Percentiles rank a stretch among this genome's conserved stretches.
phyloP scores from a whole-genome alignment of 106 monocot species.

The Acanthochlamys bracteata region DNA sequence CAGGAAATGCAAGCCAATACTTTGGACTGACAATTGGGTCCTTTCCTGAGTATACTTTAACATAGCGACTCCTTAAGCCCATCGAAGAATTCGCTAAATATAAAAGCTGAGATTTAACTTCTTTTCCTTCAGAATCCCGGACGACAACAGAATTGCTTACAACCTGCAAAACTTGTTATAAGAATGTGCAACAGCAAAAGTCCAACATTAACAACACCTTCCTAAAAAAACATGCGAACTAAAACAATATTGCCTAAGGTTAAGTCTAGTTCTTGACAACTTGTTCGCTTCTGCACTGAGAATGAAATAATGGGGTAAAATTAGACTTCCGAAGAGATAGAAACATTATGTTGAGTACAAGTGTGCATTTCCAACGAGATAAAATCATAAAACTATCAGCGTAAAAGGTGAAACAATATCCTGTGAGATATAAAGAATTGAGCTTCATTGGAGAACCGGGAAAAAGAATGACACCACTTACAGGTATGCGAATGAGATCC shows the following conservation, averaged over 20 bases:
- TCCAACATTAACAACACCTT: too few species aligned
- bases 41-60: conserved; percentile 64
- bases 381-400: too few species aligned
- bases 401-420: too few species aligned
- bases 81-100: conserved; percentile 36
- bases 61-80: conserved; percentile 38
- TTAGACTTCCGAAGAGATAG: too few species aligned
- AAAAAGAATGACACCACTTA: conserved; percentile 31
- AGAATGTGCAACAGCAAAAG: too few species aligned
- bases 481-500: conserved; percentile 79
- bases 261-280: too few species aligned
- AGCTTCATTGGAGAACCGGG: background rate
- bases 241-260: too few species aligned
- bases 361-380: too few species aligned
- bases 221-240: too few species aligned
- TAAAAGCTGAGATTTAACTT: conserved; percentile 74
- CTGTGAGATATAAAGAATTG: background rate
- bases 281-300: too few species aligned
- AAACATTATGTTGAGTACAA: too few species aligned
- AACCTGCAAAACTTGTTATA: conserved; percentile 39
- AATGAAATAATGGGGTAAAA: too few species aligned
- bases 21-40: conserved; percentile 38
- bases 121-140: conserved; percentile 58
- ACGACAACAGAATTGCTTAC: conserved; percentile 50
- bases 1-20: conserved; percentile 86